Percentiles rank a stretch among this genome's conserved stretches.
phyloP scores from a whole-genome alignment of 2,329 filamentous ascomycete genomes.

The Paraphoma sp. region DNA sequence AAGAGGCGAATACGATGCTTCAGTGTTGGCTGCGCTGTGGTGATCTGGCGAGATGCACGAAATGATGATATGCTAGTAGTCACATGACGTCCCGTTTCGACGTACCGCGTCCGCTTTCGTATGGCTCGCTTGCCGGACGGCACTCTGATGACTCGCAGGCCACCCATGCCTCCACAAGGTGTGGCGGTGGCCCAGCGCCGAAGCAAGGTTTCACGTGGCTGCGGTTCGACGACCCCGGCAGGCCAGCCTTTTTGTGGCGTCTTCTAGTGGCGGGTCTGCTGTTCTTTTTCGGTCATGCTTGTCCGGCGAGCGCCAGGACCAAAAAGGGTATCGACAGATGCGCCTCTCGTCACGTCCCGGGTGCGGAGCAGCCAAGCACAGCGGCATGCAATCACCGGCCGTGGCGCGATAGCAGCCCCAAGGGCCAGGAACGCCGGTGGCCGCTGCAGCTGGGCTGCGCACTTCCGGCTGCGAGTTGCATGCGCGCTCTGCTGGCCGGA shows the following conservation, averaged over 20 bases:
- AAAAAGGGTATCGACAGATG: constrained; percentile 27
- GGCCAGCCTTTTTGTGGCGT: constrained; percentile 36
- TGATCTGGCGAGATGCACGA: neutral
- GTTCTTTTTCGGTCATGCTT: constrained; percentile 29
- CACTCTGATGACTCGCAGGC: constrained; percentile 41
- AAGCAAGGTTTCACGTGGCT: constrained; percentile 43
- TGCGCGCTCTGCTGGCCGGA: constrained; percentile 40
- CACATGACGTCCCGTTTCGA: constrained; percentile 11
- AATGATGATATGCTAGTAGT: neutral
- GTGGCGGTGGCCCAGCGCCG: constrained; percentile 27
- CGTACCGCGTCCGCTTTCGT: constrained; percentile 11
- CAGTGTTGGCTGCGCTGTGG: neutral
- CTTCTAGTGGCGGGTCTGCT: constrained; percentile 31
- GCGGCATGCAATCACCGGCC: constrained; percentile 16
- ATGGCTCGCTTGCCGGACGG: constrained; percentile 38
- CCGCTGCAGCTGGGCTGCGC: constrained; percentile 27
- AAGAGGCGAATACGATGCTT: neutral
- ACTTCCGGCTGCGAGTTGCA: constrained; percentile 33
- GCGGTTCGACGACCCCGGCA: constrained; percentile 20
- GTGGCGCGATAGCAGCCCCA: constrained; percentile 26
- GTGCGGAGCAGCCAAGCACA: constrained; percentile 17
- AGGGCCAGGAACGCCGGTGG: constrained; percentile 36
- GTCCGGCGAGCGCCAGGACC: constrained; percentile 18
- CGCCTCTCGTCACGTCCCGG: constrained; percentile 28
- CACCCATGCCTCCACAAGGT: constrained; percentile 33